phyloP scores from a whole-genome alignment of 148 eudicot genomes.

The Diospyros lotus region DNA sequence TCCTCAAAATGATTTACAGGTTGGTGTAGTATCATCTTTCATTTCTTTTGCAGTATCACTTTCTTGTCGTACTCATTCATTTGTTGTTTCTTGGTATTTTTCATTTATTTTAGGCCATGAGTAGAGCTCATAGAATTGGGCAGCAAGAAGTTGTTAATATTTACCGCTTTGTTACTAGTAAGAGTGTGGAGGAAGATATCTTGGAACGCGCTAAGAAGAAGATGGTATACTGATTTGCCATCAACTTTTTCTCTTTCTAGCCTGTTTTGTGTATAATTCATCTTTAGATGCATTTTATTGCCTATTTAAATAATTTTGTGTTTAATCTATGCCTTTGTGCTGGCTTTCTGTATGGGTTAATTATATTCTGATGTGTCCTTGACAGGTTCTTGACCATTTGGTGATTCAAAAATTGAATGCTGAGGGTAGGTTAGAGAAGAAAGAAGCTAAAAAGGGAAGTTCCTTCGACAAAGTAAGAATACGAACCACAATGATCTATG shows the following conservation, averaged over 20 bases:
- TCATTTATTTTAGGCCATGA: conserved; percentile 67
- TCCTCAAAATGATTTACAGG: conserved; percentile 99
- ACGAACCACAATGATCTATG: background rate
- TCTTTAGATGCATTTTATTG: conserved; percentile 4
- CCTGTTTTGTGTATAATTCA: background rate
- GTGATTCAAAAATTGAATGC: conserved; percentile 98
- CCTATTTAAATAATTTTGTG: background rate
- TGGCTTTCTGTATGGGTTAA: background rate
- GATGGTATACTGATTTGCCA: conserved; percentile 58
- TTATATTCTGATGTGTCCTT: conserved; percentile 8
- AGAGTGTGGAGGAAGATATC: conserved; percentile 99
- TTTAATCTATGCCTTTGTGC: background rate
- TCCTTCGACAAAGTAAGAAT: conserved; percentile 78
- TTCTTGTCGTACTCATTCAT: background rate
- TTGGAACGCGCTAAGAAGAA: conserved; percentile 98
- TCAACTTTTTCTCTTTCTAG: conserved; percentile 4
- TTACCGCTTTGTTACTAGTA: conserved; percentile 96
- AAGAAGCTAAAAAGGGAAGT: conserved; percentile 87
- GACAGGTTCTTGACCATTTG: conserved; percentile 92
- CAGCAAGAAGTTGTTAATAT: conserved; percentile 99
- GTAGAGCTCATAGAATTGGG: conserved; percentile 99
- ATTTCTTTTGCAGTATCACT: background rate
- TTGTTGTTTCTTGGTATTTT: background rate
- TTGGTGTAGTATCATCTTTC: conserved; percentile 13
- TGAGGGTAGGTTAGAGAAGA: conserved; percentile 94